phyloP scores from a whole-genome alignment of 192 early-diverging fungal species.

The Backusella parvicylindrica region DNA sequence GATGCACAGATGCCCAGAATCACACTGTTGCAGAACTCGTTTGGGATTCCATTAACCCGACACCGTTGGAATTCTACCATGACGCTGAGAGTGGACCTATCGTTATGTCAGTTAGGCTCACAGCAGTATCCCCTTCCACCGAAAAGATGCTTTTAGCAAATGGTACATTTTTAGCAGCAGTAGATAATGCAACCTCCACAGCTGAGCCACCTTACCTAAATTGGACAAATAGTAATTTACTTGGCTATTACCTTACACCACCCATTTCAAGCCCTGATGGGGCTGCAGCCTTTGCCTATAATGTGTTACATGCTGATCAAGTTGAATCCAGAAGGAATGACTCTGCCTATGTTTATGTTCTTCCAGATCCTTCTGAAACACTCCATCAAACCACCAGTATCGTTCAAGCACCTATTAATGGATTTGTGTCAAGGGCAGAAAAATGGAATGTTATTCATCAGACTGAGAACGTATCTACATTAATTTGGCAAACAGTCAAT shows the following conservation, averaged over 20 bases:
- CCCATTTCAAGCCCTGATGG: neutral
- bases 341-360: neutral
- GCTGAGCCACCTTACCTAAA: neutral
- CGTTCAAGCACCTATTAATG: neutral
- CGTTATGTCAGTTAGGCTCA: neutral
- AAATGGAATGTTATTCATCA: neutral
- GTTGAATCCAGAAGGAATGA: neutral
- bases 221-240: neutral
- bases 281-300: neutral
- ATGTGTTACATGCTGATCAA: neutral
- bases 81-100: neutral
- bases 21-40: neutral
- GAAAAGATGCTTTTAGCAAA: neutral
- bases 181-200: neutral
- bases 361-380: neutral
- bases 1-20: neutral
- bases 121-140: neutral
- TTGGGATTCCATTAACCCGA: neutral
- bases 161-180: neutral
- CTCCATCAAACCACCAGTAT: neutral
- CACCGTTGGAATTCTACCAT: neutral
- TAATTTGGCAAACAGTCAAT: neutral
- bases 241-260: neutral
- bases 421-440: neutral
- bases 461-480: neutral